These are phyloP conservation scores for Ceratonia siliqua DNA, from an alignment of 306 rosid species.

Conservation along the genomic window DNA sequence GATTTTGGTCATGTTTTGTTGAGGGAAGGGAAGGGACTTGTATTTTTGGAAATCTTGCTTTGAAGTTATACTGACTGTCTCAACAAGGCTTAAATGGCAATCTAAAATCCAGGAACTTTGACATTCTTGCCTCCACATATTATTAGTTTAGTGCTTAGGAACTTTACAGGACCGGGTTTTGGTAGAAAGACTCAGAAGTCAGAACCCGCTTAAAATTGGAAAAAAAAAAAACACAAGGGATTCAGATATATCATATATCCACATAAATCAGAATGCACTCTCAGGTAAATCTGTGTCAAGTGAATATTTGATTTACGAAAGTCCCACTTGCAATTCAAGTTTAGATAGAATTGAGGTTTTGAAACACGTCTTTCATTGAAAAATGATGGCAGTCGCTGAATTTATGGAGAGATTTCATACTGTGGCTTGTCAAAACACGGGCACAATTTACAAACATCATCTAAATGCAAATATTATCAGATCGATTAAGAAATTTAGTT, in stretches of 20 bases:
- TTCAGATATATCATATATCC: too few species aligned
- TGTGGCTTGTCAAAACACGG: constrained; percentile 4
- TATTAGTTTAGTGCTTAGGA: constrained; percentile 5
- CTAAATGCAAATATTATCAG: neutral
- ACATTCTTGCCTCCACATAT: neutral
- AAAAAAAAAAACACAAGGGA: neutral
- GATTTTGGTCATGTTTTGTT: constrained; percentile 27
- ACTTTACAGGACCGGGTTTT: neutral
- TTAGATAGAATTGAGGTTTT: too few species aligned
- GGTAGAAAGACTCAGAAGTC: too few species aligned
- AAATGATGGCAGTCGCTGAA: neutral
- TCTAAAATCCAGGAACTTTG: neutral
- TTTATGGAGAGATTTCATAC: neutral
- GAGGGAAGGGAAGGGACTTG: neutral
- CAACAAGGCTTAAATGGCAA: constrained; percentile 4
- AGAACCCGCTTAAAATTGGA: neutral
- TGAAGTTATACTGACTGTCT: too few species aligned
- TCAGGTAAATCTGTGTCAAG: neutral
- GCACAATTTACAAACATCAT: constrained; percentile 23
- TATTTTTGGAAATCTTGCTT: neutral
- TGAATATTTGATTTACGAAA: neutral
- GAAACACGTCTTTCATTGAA: neutral
- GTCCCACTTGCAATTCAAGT: too few species aligned
- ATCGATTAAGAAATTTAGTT: neutral
- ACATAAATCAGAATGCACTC: too few species aligned